These are phyloP conservation scores for Candida adriatica DNA, from an alignment of 805 yeast species.

Conservation along the genomic window DNA sequence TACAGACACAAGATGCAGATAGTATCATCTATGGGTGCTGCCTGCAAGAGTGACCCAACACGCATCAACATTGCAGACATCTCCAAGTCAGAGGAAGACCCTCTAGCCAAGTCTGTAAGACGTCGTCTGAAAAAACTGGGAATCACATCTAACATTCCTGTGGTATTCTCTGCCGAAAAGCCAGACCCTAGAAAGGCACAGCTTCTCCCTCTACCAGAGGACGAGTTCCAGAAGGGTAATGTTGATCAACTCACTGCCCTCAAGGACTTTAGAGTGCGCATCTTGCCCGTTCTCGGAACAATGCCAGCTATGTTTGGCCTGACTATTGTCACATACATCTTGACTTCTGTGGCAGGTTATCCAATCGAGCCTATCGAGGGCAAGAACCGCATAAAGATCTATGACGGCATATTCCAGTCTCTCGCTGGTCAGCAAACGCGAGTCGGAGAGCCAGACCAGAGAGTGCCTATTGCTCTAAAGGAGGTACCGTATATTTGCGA, in stretches of 20 bases:
- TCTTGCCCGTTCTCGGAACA: conserved; percentile 92
- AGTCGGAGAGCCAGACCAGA: conserved; percentile 62
- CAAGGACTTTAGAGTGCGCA: conserved; percentile 86
- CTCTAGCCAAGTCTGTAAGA: conserved; percentile 81
- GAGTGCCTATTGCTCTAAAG: conserved; percentile 62
- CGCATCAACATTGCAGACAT: conserved; percentile 86
- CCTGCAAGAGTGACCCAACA: conserved; percentile 93
- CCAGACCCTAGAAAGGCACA: conserved; percentile 94
- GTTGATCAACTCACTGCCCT: conserved; percentile 85
- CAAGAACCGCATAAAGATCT: conserved; percentile 76
- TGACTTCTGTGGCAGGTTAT: conserved; percentile 78
- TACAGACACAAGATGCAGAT: conserved; percentile 54
- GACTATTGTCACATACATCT: conserved; percentile 75
- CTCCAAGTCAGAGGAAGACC: conserved; percentile 88
- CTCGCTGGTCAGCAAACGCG: conserved; percentile 85
- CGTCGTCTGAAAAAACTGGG: conserved; percentile 78
- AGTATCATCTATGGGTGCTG: conserved; percentile 94
- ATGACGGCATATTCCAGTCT: conserved; percentile 76
- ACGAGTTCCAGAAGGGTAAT: conserved; percentile 70
- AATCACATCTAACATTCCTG: conserved; percentile 68
- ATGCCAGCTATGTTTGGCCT: conserved; percentile 97
- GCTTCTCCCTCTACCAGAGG: conserved; percentile 77
- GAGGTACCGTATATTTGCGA: conserved; percentile 84
- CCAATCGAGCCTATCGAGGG: conserved; percentile 90
- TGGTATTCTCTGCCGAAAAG: conserved; percentile 89